These are phyloP conservation scores for Voacanga thouarsii DNA, from an alignment of 257 asterid genomes.

Conservation along the genomic window DNA sequence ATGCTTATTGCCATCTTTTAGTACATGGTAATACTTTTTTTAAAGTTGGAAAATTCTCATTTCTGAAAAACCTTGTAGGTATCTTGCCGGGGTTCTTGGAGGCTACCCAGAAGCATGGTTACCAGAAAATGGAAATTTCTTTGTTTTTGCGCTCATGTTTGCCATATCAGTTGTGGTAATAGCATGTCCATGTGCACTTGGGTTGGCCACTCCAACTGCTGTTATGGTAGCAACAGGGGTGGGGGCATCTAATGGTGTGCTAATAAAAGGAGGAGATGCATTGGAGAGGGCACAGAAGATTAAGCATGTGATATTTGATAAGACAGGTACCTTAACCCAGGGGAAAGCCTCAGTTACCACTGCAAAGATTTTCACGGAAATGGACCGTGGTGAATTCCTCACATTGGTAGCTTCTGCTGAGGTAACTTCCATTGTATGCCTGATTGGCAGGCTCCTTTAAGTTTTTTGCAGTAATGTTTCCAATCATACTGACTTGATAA, in stretches of 20 bases:
- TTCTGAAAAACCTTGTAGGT: slow-evolving; percentile 45
- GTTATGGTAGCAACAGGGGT: slow-evolving; percentile 99
- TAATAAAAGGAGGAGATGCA: slow-evolving; percentile 98
- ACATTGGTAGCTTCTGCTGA: slow-evolving; percentile 96
- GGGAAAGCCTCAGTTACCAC: slow-evolving; percentile 91
- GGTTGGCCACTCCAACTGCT: slow-evolving; percentile 99
- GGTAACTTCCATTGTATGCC: slow-evolving; percentile 40
- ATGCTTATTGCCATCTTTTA: slow-evolving; percentile 1
- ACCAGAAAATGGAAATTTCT: slow-evolving; percentile 73
- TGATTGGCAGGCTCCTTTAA: neutral
- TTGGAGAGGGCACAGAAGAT: slow-evolving; percentile 92
- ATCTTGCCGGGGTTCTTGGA: slow-evolving; percentile 76
- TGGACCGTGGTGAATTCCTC: slow-evolving; percentile 97
- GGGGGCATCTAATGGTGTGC: slow-evolving; percentile 97
- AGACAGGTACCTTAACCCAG: slow-evolving; percentile 97
- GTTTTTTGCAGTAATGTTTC: neutral
- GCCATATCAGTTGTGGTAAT: slow-evolving; percentile 91
- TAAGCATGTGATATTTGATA: slow-evolving; percentile 79
- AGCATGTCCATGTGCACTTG: slow-evolving; percentile 99
- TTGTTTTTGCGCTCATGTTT: slow-evolving; percentile 96
- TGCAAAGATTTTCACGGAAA: slow-evolving; percentile 71
- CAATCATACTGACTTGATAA: neutral
- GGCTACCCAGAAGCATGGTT: slow-evolving; percentile 81
- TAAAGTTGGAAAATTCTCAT: neutral
- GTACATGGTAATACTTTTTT: neutral